Conservation (phyloP, 2,329 filamentous ascomycete species). For the Aureobasidium sp. region DNA sequence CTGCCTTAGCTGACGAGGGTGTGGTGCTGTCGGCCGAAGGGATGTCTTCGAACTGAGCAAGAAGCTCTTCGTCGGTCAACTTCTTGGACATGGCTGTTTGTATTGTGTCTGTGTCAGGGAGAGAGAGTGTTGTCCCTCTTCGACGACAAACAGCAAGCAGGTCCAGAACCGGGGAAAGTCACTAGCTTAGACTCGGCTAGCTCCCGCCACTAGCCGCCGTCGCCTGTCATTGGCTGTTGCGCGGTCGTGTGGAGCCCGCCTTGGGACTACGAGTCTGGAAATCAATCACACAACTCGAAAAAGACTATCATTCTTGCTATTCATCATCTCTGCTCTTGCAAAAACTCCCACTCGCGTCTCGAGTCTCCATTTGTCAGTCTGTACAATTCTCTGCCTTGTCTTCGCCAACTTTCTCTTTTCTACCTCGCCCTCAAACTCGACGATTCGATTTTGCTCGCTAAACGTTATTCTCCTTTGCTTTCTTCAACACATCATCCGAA, state of each 20-base stretch:
- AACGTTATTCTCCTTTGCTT: constrained; percentile 10
- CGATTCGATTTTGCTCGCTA: constrained; percentile 5
- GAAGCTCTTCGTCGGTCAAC: constrained; percentile 38
- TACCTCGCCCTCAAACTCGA: neutral
- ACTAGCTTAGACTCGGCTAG: constrained; percentile 9
- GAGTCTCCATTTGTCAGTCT: neutral
- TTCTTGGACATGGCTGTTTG: constrained; percentile 25
- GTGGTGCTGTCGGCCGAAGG: constrained; percentile 43
- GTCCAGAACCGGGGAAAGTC: constrained; percentile 6
- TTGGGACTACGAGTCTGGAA: constrained; percentile 11
- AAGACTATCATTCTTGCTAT: constrained; percentile 12
- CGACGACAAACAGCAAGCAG: neutral
- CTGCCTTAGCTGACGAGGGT: constrained; percentile 36
- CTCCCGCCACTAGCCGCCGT: neutral
- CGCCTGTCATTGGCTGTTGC: constrained; percentile 7
- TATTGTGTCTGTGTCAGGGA: neutral
- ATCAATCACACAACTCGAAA: constrained; percentile 13
- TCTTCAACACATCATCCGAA: neutral
- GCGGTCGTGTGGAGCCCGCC: neutral
- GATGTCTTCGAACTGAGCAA: constrained; percentile 40
- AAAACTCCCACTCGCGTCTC: neutral
- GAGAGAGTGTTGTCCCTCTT: neutral
- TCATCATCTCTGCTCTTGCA: neutral
- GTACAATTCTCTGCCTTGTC: neutral
- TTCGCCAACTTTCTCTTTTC: neutral